Base-by-base conservation (phyloP, 2,329 filamentous ascomycete species). In the Penicillium corylophilum region DNA sequence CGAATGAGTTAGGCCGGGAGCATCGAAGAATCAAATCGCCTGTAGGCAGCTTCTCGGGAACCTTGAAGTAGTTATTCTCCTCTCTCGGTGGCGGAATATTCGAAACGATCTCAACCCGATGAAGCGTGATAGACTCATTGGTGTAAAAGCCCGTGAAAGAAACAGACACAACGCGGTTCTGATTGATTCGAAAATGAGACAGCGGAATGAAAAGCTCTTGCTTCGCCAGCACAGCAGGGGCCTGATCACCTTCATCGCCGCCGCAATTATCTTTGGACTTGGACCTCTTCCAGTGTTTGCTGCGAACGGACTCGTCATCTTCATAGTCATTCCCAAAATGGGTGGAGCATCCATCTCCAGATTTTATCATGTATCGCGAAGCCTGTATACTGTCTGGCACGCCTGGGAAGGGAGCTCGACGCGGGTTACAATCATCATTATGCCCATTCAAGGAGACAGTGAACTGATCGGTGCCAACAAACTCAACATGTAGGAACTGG, bases 301-400 rank as follows among this genome's bases (percentile, higher is more conserved):
- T 12, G 12, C 38, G 7, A 22, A 15, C 7, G n/a, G 15, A 7
- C 16, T 29, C 33, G n/a, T 22, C 23, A 4, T 23, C 16, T 10
- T 44, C 41, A 23, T 15, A 38, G 22, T 52, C 44, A 7, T 29
- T 45, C 9, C 16, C 16, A 1, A 46, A 12, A 8, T 44, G 6
- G 6, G 35, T 44, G 20, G 5, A 12, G 35, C 13, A 24, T 18
- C 10, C 28, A 18, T 16, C 2, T 13, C 16, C 38, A 15, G 40
- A 55, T 39, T 44, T 50, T 54, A 63, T 56, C 4, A 60, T 70
- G 64, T 89, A 88, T 40, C 84, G 79, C 4, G 77, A 73, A 1
- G 84, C 84, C 66, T 88, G 84, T 16, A 87, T 74, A 0, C 82
- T 85, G 65, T 88, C 85, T 77, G 84, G 85, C 0, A 85, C 87